Percentiles rank a stretch among this genome's conserved stretches.
phyloP scores from a whole-genome alignment of 805 yeast genomes.

The Yarrowia porcina region DNA sequence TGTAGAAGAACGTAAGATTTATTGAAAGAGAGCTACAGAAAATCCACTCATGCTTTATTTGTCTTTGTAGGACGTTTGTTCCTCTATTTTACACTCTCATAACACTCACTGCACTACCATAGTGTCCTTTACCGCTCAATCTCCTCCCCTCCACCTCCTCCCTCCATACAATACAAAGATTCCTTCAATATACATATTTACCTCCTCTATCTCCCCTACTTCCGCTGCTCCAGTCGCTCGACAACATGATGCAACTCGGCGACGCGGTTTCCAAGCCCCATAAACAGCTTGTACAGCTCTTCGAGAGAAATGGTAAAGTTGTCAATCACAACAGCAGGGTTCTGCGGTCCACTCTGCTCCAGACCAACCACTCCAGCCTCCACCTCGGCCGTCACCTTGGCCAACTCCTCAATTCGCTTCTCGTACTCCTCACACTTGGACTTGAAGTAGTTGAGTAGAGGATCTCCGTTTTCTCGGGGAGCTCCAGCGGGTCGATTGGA shows the following conservation, averaged over 20 bases:
- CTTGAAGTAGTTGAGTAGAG: slow-evolving; percentile 51
- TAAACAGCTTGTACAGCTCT: slow-evolving; percentile 63
- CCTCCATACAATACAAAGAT: not conserved
- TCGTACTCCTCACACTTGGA: slow-evolving; percentile 44
- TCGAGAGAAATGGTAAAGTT: slow-evolving; percentile 40
- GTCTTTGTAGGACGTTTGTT: no score
- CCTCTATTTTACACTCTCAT: no score
- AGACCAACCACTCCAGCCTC: slow-evolving; percentile 38
- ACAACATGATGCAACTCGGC: slow-evolving; percentile 64
- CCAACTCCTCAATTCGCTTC: slow-evolving; percentile 41
- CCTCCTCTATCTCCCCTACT: not conserved
- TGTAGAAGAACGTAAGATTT: no score
- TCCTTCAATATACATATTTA: not conserved
- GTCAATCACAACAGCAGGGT: slow-evolving; percentile 26
- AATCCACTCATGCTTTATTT: no score
- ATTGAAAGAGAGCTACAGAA: no score
- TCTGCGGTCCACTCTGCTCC: slow-evolving; percentile 32
- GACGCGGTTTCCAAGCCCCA: slow-evolving; percentile 67
- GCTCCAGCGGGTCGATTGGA: slow-evolving; percentile 19
- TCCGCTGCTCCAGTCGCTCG: slow-evolving; percentile 31
- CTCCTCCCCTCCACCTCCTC: no score
- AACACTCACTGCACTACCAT: no score
- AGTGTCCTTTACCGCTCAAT: no score
- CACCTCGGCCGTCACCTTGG: slow-evolving; percentile 37
- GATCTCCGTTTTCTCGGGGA: slow-evolving; percentile 41